phyloP scores from a whole-genome alignment of 2,329 filamentous ascomycete species.

The Onygenales sp. region DNA sequence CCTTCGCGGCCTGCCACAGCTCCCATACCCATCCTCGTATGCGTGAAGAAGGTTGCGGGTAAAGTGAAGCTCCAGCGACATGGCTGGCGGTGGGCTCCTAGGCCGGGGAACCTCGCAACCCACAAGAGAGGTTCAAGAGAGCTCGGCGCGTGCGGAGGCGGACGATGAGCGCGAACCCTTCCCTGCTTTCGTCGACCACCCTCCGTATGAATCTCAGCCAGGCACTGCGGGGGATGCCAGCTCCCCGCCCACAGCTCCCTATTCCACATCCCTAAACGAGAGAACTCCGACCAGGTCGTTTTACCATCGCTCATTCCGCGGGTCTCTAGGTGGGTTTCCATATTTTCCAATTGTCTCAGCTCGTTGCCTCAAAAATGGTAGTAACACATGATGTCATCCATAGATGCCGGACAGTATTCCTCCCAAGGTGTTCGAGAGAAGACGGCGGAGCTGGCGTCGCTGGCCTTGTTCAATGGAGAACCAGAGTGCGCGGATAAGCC shows the following conservation, averaged over 20 bases:
- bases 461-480: constrained; percentile 56
- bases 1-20: neutral
- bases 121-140: neutral
- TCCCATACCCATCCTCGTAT: neutral
- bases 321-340: constrained; percentile 25
- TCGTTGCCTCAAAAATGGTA: neutral
- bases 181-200: neutral
- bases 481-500: constrained; percentile 18
- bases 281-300: constrained; percentile 37
- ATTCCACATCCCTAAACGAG: constrained; percentile 16
- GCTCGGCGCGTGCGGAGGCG: neutral
- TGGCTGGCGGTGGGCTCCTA: neutral
- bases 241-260: neutral
- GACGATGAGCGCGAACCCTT: neutral
- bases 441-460: constrained; percentile 76
- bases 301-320: constrained; percentile 36
- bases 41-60: no score
- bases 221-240: neutral
- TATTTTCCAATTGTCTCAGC: neutral
- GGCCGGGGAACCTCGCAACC: neutral
- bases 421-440: constrained; percentile 70
- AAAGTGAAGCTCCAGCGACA: neutral
- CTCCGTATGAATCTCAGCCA: neutral
- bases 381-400: constrained; percentile 23
- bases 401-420: constrained; percentile 65